Conservation (phyloP, 2,329 filamentous ascomycete genomes). For the Dichotomopilus funicola region DNA sequence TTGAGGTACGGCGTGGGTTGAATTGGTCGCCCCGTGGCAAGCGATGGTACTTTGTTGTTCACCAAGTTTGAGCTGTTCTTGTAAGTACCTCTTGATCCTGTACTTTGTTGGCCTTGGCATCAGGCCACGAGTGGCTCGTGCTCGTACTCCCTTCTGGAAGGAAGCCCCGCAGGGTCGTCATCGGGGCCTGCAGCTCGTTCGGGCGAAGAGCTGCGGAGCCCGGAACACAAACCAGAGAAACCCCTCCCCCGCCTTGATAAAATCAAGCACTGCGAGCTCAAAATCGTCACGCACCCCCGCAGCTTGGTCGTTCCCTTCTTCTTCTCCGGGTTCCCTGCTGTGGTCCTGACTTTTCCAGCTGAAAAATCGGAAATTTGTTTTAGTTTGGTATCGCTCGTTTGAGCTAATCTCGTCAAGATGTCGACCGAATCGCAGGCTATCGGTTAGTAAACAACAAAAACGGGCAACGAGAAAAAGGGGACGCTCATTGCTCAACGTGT, state of each 20-base stretch:
- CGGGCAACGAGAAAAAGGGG: too few species aligned
- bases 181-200: conserved; percentile 9
- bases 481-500: not conserved
- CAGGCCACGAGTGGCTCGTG: not conserved
- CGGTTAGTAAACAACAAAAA: conserved; percentile 27
- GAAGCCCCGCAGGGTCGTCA: not conserved
- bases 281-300: conserved; percentile 22
- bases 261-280: conserved; percentile 22
- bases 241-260: conserved; percentile 28
- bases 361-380: not conserved
- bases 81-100: too few species aligned
- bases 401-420: conserved; percentile 26
- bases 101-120: not conserved
- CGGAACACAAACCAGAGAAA: conserved; percentile 23
- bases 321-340: conserved; percentile 5
- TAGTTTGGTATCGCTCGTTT: conserved; percentile 3
- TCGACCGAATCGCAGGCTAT: conserved; percentile 35
- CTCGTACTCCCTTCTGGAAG: not conserved
- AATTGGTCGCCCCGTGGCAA: not conserved
- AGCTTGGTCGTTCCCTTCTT: conserved; percentile 11
- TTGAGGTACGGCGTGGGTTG: not conserved
- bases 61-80: too few species aligned
- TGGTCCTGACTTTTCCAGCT: conserved; percentile 1
- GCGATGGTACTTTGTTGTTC: not conserved
- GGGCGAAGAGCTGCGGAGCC: conserved; percentile 2